Conservation (phyloP, 352 stramenopile species). For the Thalassiosira mediterranea region DNA sequence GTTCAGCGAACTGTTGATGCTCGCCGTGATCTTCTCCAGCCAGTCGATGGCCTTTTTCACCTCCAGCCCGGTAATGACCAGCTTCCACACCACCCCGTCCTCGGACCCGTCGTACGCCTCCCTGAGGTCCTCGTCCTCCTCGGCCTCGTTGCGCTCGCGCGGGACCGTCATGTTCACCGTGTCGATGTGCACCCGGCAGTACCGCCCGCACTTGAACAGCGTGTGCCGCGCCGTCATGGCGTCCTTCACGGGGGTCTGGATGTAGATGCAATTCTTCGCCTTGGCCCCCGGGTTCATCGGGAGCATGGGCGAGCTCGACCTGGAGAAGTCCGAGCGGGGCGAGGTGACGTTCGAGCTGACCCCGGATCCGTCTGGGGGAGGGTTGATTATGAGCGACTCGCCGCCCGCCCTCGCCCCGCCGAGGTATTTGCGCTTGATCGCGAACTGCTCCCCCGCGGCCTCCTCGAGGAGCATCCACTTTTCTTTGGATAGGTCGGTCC, state of each 20-base stretch:
- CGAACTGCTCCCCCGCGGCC: conserved; percentile 58
- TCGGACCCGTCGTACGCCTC: conserved; percentile 56
- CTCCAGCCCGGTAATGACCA: conserved; percentile 68
- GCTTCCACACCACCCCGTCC: conserved; percentile 79
- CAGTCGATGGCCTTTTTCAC: conserved; percentile 63
- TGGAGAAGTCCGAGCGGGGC: conserved; percentile 33
- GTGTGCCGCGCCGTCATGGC: conserved; percentile 55
- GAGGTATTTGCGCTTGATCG: conserved; percentile 64
- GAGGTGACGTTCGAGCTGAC: conserved; percentile 22
- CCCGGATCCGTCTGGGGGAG: conserved; percentile 1
- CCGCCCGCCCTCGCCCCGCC: neutral
- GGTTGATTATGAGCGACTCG: conserved; percentile 30
- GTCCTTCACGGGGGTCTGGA: conserved; percentile 77
- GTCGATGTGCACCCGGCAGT: conserved; percentile 63
- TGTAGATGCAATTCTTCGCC: conserved; percentile 72
- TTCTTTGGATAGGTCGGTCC: conserved; percentile 74
- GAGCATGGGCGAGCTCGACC: conserved; percentile 31
- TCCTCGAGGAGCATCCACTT: conserved; percentile 79
- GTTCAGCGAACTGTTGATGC: conserved; percentile 38
- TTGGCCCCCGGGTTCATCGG: conserved; percentile 8
- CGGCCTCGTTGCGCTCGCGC: conserved; percentile 21
- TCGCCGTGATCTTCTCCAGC: conserved; percentile 56
- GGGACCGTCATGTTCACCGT: conserved; percentile 35
- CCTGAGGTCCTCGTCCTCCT: conserved; percentile 49
- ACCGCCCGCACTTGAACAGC: conserved; percentile 66